phyloP scores from a whole-genome alignment of 495 filamentous ascomycete genomes.

The Platismatia glauca region DNA sequence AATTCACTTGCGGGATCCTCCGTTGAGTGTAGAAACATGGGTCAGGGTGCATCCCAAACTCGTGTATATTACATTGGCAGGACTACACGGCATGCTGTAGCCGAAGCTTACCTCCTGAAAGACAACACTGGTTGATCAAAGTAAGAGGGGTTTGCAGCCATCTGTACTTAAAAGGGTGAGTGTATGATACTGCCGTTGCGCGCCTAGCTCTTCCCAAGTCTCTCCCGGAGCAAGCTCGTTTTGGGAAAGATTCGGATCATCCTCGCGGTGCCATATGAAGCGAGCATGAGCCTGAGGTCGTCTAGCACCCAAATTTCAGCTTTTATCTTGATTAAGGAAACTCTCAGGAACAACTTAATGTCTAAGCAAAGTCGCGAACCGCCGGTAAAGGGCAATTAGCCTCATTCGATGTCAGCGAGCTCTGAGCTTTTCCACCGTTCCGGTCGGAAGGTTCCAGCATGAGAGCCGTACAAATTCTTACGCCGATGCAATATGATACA shows the following conservation, averaged over 20 bases:
- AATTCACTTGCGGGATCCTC: background rate
- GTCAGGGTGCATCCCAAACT: background rate
- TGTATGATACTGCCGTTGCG: constrained; percentile 13
- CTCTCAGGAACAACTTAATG: constrained; percentile 5
- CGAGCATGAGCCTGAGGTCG: constrained; percentile 41
- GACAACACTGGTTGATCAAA: background rate
- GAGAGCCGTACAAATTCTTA: constrained; percentile 47
- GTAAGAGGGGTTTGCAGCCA: constrained; percentile 21
- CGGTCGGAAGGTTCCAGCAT: constrained; percentile 48
- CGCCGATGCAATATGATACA: constrained; percentile 54
- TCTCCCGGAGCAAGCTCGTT: constrained; percentile 13
- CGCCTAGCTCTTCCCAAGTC: constrained; percentile 11
- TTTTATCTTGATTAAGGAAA: background rate
- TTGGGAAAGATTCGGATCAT: constrained; percentile 36
- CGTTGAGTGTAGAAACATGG: background rate
- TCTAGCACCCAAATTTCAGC: constrained; percentile 24
- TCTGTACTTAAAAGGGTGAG: constrained; percentile 23
- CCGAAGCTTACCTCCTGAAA: background rate
- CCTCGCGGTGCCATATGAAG: constrained; percentile 36
- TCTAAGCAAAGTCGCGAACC: constrained; percentile 38
- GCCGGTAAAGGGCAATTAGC: constrained; percentile 60
- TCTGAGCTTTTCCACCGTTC: constrained; percentile 52
- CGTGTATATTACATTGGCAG: background rate
- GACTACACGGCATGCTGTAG: no score
- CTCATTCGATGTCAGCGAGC: constrained; percentile 38